phyloP scores from a whole-genome alignment of 2,329 filamentous ascomycete genomes.

The Aspergillus persii region DNA sequence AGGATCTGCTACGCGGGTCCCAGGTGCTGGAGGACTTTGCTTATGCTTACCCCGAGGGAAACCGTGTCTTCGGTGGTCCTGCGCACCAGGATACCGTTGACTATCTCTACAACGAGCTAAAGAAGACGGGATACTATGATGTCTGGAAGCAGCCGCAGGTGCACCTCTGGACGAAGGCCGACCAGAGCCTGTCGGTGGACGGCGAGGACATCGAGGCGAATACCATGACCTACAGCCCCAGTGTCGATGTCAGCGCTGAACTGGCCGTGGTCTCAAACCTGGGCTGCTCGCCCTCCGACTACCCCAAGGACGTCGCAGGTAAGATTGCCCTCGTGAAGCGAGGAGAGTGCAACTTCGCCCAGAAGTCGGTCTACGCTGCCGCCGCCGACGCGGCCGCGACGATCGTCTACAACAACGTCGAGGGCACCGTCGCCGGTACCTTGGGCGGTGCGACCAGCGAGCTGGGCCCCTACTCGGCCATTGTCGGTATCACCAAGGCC shows the following conservation, averaged over 20 bases:
- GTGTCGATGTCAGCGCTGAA: slow-evolving; percentile 24
- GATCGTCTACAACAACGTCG: slow-evolving; percentile 71
- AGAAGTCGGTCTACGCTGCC: slow-evolving; percentile 67
- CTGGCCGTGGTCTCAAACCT: slow-evolving; percentile 61
- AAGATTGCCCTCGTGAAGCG: slow-evolving; percentile 70
- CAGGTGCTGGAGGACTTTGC: slow-evolving; percentile 50
- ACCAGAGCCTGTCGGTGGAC: slow-evolving; percentile 58
- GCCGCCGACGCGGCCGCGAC: slow-evolving; percentile 68
- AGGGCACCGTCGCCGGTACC: slow-evolving; percentile 64
- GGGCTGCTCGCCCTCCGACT: slow-evolving; percentile 66
- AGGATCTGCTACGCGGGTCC: slow-evolving; percentile 59
- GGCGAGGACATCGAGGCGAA: slow-evolving; percentile 51
- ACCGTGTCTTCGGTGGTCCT: slow-evolving; percentile 29
- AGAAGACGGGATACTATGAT: slow-evolving; percentile 37
- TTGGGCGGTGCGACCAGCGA: slow-evolving; percentile 58
- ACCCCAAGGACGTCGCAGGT: slow-evolving; percentile 55
- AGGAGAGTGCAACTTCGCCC: slow-evolving; percentile 68
- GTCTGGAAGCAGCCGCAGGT: slow-evolving; percentile 58
- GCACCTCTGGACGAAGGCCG: slow-evolving; percentile 59
- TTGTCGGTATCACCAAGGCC: slow-evolving; percentile 62
- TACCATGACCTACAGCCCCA: slow-evolving; percentile 65
- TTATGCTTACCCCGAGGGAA: slow-evolving; percentile 27
- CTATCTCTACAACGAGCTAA: slow-evolving; percentile 59
- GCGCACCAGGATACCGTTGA: slow-evolving; percentile 64
- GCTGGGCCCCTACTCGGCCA: slow-evolving; percentile 47